Conservation (phyloP, 1,284 basidiomycete species). For the Tilletia walkeri region DNA sequence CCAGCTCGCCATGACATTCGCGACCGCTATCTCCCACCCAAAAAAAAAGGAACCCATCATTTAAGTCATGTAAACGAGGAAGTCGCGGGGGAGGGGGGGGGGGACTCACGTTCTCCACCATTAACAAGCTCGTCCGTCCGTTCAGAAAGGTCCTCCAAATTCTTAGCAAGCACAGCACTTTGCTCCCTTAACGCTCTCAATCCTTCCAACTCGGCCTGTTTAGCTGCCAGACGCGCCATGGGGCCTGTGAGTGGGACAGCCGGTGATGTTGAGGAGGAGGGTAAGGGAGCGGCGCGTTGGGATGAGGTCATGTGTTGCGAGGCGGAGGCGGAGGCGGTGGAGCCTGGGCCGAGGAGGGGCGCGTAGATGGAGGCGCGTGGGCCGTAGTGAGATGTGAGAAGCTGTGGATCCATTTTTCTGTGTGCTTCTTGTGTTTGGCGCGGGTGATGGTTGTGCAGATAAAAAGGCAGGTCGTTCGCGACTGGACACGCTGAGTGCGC, state of each 20-base stretch:
- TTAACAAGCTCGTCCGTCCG: conserved; percentile 45
- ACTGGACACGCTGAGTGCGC: background rate
- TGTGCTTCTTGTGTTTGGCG: background rate
- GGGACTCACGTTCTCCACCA: conserved; percentile 45
- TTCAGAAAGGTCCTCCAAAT: conserved; percentile 43
- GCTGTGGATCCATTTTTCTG: background rate
- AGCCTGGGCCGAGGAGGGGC: background rate
- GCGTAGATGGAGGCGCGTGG: conserved; percentile 16
- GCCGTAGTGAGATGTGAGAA: background rate
- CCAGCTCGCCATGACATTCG: conserved; percentile 48
- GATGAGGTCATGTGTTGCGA: no score
- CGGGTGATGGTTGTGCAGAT: no score
- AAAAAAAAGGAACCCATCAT: background rate
- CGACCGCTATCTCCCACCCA: conserved; percentile 38
- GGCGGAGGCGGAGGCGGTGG: background rate
- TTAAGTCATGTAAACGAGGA: background rate
- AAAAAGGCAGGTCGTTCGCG: no score
- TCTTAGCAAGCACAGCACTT: conserved; percentile 45
- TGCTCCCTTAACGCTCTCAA: conserved; percentile 44
- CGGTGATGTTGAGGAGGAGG: background rate
- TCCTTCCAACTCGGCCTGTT: conserved; percentile 50
- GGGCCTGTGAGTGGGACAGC: conserved; percentile 3
- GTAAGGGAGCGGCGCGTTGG: background rate
- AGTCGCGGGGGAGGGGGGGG: background rate
- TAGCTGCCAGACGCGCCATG: conserved; percentile 34